Base-by-base conservation (phyloP, 2,329 filamentous ascomycete species). In the Fulvia fulva region DNA sequence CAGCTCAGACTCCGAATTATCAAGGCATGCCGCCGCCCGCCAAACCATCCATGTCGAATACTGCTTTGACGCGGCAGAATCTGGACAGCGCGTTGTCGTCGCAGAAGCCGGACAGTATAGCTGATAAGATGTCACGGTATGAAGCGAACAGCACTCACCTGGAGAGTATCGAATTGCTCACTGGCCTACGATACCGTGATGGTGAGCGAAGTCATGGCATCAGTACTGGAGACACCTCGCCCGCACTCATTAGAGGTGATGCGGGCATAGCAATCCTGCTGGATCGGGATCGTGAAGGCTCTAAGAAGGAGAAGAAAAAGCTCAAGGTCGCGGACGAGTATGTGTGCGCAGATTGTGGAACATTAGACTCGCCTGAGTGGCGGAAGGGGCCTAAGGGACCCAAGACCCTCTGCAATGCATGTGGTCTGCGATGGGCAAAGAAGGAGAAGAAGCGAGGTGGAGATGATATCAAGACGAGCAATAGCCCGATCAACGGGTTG, bases 351-450 rank as follows among this genome's bases (percentile, higher is more conserved):
- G 93, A 97, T 73, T 97, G 93, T 75, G 92, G 93, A 79, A 97
- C 91, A 0, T 81, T 95, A 43, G 92, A 97, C 70, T 96, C 90
- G 16, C 93, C 93, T 0, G 93, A 97, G 78, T 97, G 93, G 93
- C 83, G 93, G 62, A 97, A 96, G 74, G 93, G 93, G 0, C 93
- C 93, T 0, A 90, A 85, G 62, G 93, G 93, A 1, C 92, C 92
- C 1, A 97, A 97, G 75, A 97, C 93, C 8, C 78, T 97, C 12
- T 97, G 93, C 75, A 97, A 97, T 76, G 93, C 93, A 7, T 97
- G 93, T 71, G 93, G 93, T 32, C 57, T 74, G 32, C 64, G 72
- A 19, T 74, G 72, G 72, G 72, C 72, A 34, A 74, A 74, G 67
- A 74, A 74, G 62, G 72, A 74, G 62, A 74, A 74, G 67, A 74